These are phyloP conservation scores for Geotrichum restrictum DNA, from an alignment of 1,139 yeast species.

Conservation along the genomic window DNA sequence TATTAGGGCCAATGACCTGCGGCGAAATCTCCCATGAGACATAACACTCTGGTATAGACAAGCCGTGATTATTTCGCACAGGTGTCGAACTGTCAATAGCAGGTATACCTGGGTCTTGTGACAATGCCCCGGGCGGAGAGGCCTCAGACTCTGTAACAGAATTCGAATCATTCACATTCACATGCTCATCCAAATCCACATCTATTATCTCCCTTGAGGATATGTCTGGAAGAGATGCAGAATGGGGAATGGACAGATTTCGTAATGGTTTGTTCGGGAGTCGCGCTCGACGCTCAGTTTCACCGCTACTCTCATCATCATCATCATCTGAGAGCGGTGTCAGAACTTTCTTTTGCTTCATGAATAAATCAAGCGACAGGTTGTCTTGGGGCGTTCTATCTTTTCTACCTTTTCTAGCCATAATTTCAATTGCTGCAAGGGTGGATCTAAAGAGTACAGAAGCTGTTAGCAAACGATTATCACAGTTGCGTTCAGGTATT, in stretches of 20 bases:
- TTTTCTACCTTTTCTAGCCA: not conserved
- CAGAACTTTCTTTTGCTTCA: not conserved
- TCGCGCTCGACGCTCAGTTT: not conserved
- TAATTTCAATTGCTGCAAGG: not conserved
- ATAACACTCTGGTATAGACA: not conserved
- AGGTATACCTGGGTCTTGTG: too few species aligned
- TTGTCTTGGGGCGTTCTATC: conserved; percentile 2
- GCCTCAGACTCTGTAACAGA: too few species aligned
- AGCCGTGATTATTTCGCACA: not conserved
- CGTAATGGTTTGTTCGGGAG: not conserved
- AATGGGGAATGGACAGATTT: too few species aligned
- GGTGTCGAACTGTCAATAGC: not conserved
- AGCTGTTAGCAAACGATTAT: too few species aligned
- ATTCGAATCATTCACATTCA: too few species aligned
- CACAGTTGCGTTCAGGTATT: too few species aligned
- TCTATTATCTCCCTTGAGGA: too few species aligned
- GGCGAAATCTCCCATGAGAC: conserved; percentile 5
- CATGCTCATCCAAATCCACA: too few species aligned
- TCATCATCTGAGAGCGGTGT: not conserved
- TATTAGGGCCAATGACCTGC: not conserved
- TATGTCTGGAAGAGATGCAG: too few species aligned
- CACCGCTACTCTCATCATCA: not conserved
- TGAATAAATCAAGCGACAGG: conserved; percentile 13
- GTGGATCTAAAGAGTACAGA: too few species aligned
- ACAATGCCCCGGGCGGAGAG: too few species aligned